phyloP scores from a whole-genome alignment of 73 alveolate species.

The Tetrahymena elliotti region DNA sequence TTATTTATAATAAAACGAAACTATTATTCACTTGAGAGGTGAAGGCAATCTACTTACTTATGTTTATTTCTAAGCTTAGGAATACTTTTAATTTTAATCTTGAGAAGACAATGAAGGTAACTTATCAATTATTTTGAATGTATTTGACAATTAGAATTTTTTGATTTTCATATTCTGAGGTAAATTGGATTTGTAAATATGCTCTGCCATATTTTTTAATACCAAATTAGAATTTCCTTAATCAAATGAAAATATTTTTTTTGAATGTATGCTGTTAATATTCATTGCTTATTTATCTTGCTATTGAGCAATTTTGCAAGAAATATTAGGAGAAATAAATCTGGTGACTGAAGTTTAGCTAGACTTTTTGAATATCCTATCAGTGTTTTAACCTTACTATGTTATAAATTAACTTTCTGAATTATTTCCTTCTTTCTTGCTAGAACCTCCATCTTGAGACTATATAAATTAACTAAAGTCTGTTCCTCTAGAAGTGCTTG shows the following conservation, averaged over 20 bases:
- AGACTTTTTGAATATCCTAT: neutral
- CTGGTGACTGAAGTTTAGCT: neutral
- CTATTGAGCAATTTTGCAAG: neutral
- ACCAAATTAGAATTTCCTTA: neutral
- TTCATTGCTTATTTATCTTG: neutral
- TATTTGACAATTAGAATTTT: neutral
- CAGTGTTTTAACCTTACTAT: neutral
- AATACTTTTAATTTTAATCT: neutral
- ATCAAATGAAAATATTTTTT: neutral
- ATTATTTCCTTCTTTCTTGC: neutral
- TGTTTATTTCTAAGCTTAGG: neutral
- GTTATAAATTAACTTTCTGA: neutral
- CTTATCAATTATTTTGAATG: neutral
- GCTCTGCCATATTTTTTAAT: neutral
- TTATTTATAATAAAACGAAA: no score
- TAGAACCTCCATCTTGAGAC: neutral
- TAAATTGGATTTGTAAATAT: neutral
- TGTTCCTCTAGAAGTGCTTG: neutral
- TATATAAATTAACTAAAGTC: neutral
- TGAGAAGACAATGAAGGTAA: neutral
- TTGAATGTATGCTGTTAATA: neutral
- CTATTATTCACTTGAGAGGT: neutral
- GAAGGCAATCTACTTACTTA: neutral
- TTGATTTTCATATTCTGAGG: neutral
- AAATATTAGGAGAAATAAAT: neutral